Conservation (phyloP, 805 yeast genomes). For the Starmerella stigmatis region DNA sequence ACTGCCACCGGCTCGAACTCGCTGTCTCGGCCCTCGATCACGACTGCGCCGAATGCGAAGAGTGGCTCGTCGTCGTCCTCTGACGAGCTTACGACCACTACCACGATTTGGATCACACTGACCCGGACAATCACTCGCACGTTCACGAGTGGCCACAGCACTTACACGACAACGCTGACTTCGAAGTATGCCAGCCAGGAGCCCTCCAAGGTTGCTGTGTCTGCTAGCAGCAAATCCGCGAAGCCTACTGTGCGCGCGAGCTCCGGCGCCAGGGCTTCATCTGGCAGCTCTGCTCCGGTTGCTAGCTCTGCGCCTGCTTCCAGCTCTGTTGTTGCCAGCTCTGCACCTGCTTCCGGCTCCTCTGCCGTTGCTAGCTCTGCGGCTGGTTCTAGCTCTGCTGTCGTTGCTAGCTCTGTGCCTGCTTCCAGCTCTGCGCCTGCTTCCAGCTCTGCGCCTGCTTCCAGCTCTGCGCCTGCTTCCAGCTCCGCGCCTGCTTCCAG, state of each 20-base stretch:
- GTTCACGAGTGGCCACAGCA: conserved; percentile 4
- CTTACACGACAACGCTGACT: conserved; percentile 8
- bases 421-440: neutral
- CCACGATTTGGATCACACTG: conserved; percentile 18
- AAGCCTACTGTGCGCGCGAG: too few relatives aligned
- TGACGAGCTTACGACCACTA: conserved; percentile 17
- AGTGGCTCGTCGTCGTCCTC: conserved; percentile 1
- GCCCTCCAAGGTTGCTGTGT: neutral
- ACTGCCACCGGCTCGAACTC: neutral
- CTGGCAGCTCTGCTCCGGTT: neutral
- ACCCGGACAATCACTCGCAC: conserved; percentile 18
- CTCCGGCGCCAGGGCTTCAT: neutral
- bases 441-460: neutral
- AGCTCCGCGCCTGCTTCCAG: neutral
- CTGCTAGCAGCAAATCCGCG: neutral
- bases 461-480: neutral
- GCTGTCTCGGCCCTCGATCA: conserved; percentile 7
- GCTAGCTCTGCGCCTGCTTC: neutral
- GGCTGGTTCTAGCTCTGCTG: neutral
- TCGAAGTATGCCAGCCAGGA: conserved; percentile 7
- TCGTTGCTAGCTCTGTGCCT: too few relatives aligned
- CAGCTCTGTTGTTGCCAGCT: neutral
- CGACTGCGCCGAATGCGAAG: conserved; percentile 6
- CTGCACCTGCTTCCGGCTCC: too few relatives aligned
- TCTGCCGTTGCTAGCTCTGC: neutral